Percentiles rank a stretch among this genome's conserved stretches.
Evolutionary conservation across 352 stramenopile species (phyloP).

Genomic region (Phytophthora palmivora): DNA sequence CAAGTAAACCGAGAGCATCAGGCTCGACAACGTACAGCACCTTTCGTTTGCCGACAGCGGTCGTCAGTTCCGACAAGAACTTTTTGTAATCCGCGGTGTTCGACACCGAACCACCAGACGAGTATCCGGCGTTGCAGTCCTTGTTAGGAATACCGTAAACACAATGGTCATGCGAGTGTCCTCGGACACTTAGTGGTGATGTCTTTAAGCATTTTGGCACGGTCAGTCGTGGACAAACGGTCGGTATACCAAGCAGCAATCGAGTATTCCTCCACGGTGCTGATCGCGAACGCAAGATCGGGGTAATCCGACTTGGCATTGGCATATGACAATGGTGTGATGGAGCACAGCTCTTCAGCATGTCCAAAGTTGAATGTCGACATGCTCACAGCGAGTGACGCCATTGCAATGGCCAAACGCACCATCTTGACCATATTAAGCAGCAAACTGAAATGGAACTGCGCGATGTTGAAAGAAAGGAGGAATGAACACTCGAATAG

Average conservation of each 20-base stretch:
- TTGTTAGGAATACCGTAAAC: conserved; percentile 82
- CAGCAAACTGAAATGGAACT: conserved; percentile 7
- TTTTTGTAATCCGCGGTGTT: conserved; percentile 51
- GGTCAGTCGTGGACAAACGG: conserved; percentile 36
- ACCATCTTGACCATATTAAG: conserved; percentile 30
- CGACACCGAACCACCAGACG: conserved; percentile 42
- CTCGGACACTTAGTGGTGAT: conserved; percentile 40
- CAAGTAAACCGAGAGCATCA: conserved; percentile 61
- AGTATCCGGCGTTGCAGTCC: conserved; percentile 69
- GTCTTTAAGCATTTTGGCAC: conserved; percentile 27
- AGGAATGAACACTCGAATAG: conserved; percentile 12
- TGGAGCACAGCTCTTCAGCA: conserved; percentile 45
- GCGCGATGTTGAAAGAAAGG: conserved; percentile 17
- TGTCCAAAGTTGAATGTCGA: conserved; percentile 9
- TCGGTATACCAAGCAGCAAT: conserved; percentile 68
- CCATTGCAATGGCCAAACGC: conserved; percentile 9
- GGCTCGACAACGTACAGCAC: conserved; percentile 79
- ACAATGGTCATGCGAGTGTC: conserved; percentile 53
- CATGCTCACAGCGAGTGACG: conserved; percentile 22
- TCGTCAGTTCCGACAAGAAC: conserved; percentile 53
- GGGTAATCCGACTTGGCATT: conserved; percentile 40
- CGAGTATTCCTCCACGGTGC: conserved; percentile 39
- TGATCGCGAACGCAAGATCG: conserved; percentile 44
- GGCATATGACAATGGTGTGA: conserved; percentile 45
- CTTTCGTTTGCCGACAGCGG: conserved; percentile 52